phyloP scores from a whole-genome alignment of 768 basidiomycete species.

The Amanita muscaria region DNA sequence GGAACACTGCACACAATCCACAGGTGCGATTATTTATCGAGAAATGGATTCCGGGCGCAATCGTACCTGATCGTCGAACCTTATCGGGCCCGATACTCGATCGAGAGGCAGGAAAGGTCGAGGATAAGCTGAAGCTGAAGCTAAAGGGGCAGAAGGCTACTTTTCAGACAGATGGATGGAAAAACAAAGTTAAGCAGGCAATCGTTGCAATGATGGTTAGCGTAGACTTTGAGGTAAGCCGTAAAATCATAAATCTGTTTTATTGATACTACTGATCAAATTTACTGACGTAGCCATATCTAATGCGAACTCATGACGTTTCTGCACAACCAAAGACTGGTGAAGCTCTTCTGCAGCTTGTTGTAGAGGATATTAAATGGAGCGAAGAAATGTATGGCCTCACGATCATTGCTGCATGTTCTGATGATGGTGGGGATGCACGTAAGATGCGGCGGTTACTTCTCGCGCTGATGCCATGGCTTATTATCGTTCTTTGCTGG shows the following conservation, averaged over 20 bases:
- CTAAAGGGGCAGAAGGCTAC: constrained; percentile 15
- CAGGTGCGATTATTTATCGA: constrained; percentile 13
- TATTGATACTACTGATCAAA: not conserved
- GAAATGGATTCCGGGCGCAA: constrained; percentile 17
- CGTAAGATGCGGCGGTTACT: constrained; percentile 14
- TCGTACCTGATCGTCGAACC: constrained; percentile 12
- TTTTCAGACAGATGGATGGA: constrained; percentile 22
- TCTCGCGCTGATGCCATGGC: constrained; percentile 6
- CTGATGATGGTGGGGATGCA: constrained; percentile 18
- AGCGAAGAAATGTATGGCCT: no score
- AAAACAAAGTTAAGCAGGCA: constrained; percentile 18
- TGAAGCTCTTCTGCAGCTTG: constrained; percentile 16
- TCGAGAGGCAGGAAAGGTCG: constrained; percentile 7
- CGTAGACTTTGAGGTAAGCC: constrained; percentile 17
- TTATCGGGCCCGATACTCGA: constrained; percentile 15
- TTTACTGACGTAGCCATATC: constrained; percentile 15
- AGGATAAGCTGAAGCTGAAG: constrained; percentile 4
- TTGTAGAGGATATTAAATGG: no score
- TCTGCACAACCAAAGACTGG: constrained; percentile 17
- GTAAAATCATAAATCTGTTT: not conserved
- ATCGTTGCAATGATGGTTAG: constrained; percentile 19
- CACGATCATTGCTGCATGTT: no score
- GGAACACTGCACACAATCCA: constrained; percentile 17
- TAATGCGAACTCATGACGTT: constrained; percentile 16
- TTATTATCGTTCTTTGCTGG: no score